Evolutionary conservation across 306 rosid species (phyloP), one percentile per base, ranked within the genome.

Genomic region (Rubus parviflorus): DNA sequence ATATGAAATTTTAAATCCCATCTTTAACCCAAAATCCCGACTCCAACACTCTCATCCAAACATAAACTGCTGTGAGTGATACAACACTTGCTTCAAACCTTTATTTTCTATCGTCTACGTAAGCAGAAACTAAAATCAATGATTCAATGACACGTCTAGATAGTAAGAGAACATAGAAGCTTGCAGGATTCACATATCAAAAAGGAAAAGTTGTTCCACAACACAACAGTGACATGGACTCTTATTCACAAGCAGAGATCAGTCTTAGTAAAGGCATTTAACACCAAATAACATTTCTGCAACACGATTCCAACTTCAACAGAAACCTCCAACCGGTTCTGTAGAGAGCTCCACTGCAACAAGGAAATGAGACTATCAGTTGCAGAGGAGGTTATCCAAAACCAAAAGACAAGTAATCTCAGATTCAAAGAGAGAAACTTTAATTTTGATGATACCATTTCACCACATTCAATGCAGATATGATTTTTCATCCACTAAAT

Each of bases 161-260:
- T 20, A 1, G 2, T 45, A 40, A 3, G 13, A 2, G 30, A 6
- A 23, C 14, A 42, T 9, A 15, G 2, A 23, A 58, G 10, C 43
- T 58, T 8, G 19, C 7, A 40, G 49, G 15, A 53, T 40, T 58
- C 42, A 41, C 12, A 7, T 20, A 37, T 68, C 22, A 41, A 53
- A 52, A 4, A 41, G 23, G 14, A 22, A 48, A 70, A 45, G 6
- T 14, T 40, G 23, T 17, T 40, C 73, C 79, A 72, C 71, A 74
- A 25, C 8, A 76, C 56, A 65, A 38, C 22, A 52, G 45, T 73
- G n/a, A 68, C 72, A 76, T 43, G 61, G 74, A 80, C 71, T 41
- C 74, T 74, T 83, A 77, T 77, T 81, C 47, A 61, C 67, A 70
- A 68, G 41, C 79, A 53, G 35, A 17, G 6, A 74, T 37, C 17